Conservation (phyloP, 1,284 basidiomycete genomes). For the Peniophora sp. region DNA sequence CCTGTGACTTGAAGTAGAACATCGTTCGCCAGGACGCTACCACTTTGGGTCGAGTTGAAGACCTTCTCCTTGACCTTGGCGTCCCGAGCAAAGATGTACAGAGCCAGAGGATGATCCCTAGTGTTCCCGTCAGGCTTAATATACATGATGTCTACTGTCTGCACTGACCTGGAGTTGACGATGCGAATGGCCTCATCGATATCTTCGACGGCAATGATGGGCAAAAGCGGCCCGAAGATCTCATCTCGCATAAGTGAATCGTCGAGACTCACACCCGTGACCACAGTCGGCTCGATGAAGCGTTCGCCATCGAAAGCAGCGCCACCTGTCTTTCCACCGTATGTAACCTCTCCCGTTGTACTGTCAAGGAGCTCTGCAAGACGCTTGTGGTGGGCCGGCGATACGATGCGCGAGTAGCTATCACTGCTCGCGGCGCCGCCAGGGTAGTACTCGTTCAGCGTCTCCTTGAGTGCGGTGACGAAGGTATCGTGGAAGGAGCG, state of each 20-base stretch:
- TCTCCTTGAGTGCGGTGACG: conserved; percentile 45
- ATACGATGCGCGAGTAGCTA: conserved; percentile 38
- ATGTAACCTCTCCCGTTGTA: conserved; percentile 57
- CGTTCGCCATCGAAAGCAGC: conserved; percentile 46
- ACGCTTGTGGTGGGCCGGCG: conserved; percentile 44
- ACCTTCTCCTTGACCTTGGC: conserved; percentile 52
- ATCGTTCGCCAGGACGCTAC: conserved; percentile 51
- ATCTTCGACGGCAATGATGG: conserved; percentile 61
- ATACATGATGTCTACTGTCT: too few relatives aligned
- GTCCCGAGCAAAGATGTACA: conserved; percentile 63
- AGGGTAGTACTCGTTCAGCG: conserved; percentile 39
- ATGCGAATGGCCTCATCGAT: conserved; percentile 62
- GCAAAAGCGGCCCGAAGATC: conserved; percentile 31
- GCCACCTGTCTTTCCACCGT: conserved; percentile 58
- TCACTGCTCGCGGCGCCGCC: conserved; percentile 29
- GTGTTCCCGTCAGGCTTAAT: neutral
- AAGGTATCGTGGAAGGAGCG: conserved; percentile 54
- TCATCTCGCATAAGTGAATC: conserved; percentile 67
- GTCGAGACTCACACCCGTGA: conserved; percentile 45
- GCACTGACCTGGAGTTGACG: conserved; percentile 46
- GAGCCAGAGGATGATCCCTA: conserved; percentile 61
- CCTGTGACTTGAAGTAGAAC: conserved; percentile 46
- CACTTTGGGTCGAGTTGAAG: conserved; percentile 49
- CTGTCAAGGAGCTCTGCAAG: conserved; percentile 48
- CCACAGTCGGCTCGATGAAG: conserved; percentile 53